These are phyloP conservation scores for Guadua angustifolia DNA, from an alignment of 176 grass and related monocot species.

Conservation along the genomic window DNA sequence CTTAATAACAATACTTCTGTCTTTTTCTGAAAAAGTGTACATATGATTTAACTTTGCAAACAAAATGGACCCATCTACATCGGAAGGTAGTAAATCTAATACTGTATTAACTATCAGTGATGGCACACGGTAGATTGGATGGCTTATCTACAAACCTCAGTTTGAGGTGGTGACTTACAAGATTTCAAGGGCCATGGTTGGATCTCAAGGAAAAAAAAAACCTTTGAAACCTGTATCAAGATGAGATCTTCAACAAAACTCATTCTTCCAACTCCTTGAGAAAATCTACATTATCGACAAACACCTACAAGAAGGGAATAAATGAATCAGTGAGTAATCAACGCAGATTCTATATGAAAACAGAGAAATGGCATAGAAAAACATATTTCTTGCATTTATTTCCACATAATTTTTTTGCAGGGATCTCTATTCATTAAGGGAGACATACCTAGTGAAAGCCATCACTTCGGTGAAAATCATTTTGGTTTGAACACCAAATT, in stretches of 20 bases:
- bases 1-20: background rate
- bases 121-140: constrained; percentile 39
- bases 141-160: constrained; percentile 60
- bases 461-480: constrained; percentile 1
- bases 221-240: constrained; percentile 24
- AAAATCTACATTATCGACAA: constrained; percentile 94
- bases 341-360: background rate
- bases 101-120: constrained; percentile 43
- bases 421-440: background rate
- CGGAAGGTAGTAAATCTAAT: constrained; percentile 29
- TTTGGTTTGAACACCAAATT: background rate
- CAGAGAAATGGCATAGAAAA: constrained; percentile 9
- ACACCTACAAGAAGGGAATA: constrained; percentile 59
- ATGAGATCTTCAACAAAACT: constrained; percentile 41
- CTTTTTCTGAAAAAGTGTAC: constrained; percentile 33
- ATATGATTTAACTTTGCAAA: constrained; percentile 35
- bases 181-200: constrained; percentile 11
- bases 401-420: background rate
- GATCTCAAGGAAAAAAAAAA: constrained; percentile 9
- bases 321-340: background rate
- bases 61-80: constrained; percentile 46
- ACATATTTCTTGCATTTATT: background rate
- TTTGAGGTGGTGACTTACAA: constrained; percentile 49
- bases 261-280: constrained; percentile 79
- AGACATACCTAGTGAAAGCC: background rate